Evolutionary conservation across 2,329 filamentous ascomycete species (phyloP).

Genomic region (Neurospora sp.): DNA sequence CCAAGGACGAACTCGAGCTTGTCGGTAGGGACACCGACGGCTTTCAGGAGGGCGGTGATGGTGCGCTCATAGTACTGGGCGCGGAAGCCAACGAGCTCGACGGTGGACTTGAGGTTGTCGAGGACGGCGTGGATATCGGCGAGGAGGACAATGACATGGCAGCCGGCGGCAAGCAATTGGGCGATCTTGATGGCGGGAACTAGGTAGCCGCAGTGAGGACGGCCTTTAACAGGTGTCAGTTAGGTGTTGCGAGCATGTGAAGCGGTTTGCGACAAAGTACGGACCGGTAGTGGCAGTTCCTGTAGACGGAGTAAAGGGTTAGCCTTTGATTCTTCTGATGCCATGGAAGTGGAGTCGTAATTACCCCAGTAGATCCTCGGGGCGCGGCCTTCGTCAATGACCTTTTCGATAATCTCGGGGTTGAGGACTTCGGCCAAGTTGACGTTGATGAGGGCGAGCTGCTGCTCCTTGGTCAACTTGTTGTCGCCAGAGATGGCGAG

Average conservation of each 20-base stretch:
- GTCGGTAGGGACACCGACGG: constrained; percentile 69
- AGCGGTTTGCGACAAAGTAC: not conserved
- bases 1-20: constrained; percentile 78
- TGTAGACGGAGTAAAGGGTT: constrained; percentile 17
- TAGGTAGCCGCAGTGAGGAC: constrained; percentile 83
- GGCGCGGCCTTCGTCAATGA: constrained; percentile 59
- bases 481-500: constrained; percentile 2
- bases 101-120: constrained; percentile 75
- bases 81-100: constrained; percentile 75
- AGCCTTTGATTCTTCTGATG: constrained; percentile 2
- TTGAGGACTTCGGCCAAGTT: constrained; percentile 79
- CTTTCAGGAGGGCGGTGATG: constrained; percentile 64
- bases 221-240: constrained; percentile 33
- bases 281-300: constrained; percentile 61
- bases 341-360: constrained; percentile 5
- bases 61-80: constrained; percentile 73
- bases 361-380: constrained; percentile 77
- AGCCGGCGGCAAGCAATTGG: constrained; percentile 75
- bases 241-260: not conserved
- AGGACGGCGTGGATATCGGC: constrained; percentile 68
- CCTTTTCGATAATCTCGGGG: constrained; percentile 68
- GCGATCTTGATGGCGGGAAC: constrained; percentile 84
- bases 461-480: constrained; percentile 4
- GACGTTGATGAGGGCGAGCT: constrained; percentile 60
- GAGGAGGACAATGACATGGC: constrained; percentile 69